Base-by-base conservation (phyloP, 495 filamentous ascomycete genomes). In the Gamarada debralockiae region DNA sequence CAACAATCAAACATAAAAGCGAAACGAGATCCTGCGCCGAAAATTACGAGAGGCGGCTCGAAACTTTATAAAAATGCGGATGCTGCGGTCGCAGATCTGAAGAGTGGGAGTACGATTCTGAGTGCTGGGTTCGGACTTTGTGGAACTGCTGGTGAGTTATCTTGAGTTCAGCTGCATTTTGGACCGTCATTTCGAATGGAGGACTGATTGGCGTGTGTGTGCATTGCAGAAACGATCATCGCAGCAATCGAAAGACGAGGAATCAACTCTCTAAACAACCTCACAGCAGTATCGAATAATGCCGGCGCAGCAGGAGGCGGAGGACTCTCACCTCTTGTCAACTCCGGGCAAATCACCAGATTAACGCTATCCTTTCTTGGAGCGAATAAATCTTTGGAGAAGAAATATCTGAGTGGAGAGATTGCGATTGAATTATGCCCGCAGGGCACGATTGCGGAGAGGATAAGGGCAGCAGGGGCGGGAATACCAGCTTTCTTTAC, bases 401-500 rank as follows among this genome's bases (percentile, higher is more conserved):
- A 76, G 52, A 77, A 80, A 59, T 86, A 85, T 52, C 67, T 86
- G 23, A 71, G 68, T 2, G 82, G 82, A 17, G 65, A 82, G 52
- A 78, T 85, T 48, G 79, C 78, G 13, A 76, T 86, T 33, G 82
- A 86, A 59, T 66, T 86, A 18, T 83, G 79, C 50, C 82, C 82
- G 0, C 82, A 86, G 61, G 82, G 82, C 3, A 85, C 81, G 8
- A 66, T 86, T 22, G 82, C 81, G 0, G 82, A 86, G 69, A 71
- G 79, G 57, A 70, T 83, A 50, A 61, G 81, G 10, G 80, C 81
- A 3, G 82, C 80, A 0, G 82, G 82, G 9, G 80, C 80, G n/a
- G 82, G 82, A 1, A 83, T 86, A 17, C 82, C 82, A 14, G 82
- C 81, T 1, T 86, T 86, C 56, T 86, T 75, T 57, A 86, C 82